phyloP scores from a whole-genome alignment of 2,329 filamentous ascomycete genomes.

The Fusarium tricinctum region DNA sequence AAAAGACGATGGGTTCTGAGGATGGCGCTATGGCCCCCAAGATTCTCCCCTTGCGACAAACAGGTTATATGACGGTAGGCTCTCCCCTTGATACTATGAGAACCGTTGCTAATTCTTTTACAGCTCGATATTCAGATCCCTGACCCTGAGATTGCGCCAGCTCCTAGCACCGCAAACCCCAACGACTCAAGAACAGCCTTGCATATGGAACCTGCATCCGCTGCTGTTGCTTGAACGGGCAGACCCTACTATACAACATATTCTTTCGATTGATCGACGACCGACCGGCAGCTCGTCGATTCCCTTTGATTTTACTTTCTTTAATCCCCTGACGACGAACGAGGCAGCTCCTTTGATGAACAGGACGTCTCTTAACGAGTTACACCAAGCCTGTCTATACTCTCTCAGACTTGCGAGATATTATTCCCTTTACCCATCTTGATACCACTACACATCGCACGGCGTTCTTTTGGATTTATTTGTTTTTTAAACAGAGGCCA shows the following conservation, averaged over 20 bases:
- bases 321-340: conserved; percentile 48
- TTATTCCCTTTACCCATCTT: conserved; percentile 43
- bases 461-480: conserved; percentile 46
- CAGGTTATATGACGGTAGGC: conserved; percentile 87
- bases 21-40: conserved; percentile 71
- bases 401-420: conserved; percentile 35
- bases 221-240: conserved; percentile 42
- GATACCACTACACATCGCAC: conserved; percentile 52
- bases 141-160: conserved; percentile 77
- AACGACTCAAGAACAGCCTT: conserved; percentile 55
- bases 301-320: conserved; percentile 29
- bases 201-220: conserved; percentile 53
- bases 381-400: conserved; percentile 41
- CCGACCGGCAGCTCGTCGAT: conserved; percentile 21
- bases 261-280: conserved; percentile 32
- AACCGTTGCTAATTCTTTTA: conserved; percentile 22
- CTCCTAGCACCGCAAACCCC: conserved; percentile 59
- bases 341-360: conserved; percentile 47
- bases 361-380: conserved; percentile 44
- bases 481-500: conserved; percentile 21
- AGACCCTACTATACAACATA: conserved; percentile 4
- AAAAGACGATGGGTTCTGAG: conserved; percentile 66
- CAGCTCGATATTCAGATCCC: conserved; percentile 86
- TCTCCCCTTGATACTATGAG: background rate
- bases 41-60: conserved; percentile 83